Evolutionary conservation across 2,329 filamentous ascomycete genomes (phyloP), one percentile per base, ranked within the genome.

Genomic region (Aspergillus alliaceus): DNA sequence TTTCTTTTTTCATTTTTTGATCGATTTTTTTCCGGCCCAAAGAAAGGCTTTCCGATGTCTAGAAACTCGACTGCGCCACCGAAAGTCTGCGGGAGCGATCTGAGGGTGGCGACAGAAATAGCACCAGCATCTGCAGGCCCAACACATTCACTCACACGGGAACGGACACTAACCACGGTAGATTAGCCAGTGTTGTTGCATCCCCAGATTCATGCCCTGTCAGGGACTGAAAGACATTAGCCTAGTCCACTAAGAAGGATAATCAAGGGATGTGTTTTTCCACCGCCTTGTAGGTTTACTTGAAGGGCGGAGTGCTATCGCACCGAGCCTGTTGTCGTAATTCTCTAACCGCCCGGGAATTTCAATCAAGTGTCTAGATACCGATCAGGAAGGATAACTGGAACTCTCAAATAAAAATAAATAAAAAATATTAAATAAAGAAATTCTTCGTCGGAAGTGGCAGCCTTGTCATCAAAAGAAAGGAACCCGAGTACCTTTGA

Each of bases 51-150:
- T 48, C n/a, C 20, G 51, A 49, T 42, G 50, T 34, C 47, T 49
- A 53, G 32, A 50, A 54, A 31, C 31, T 48, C 27, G 44, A 51
- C 63, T 61, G 63, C 61, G 63, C 63, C 63, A 65, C 63, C 54
- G 42, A 51, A 46, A 44, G 51, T 34, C 40, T 18, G 32, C 22
- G 39, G 24, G 35, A 56, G 50, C 42, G 48, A 59, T 56, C 53
- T 54, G 51, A 62, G 52, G 59, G 60, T 65, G 63, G 63, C 63
- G 51, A 65, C 61, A 49, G 59, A 60, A 59, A 61, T 61, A 61
- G 49, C 48, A 55, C 15, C 37, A 54, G 53, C 40, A 57, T 58
- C 57, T 61, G 59, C 57, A 60, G 51, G 51, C 56, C 56, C 50
- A 59, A 48, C 54, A 55, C 54, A 47, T 57, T 44, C 29, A 48